Base-by-base conservation (phyloP, 352 stramenopile genomes). In the Globisporangium parvum region DNA sequence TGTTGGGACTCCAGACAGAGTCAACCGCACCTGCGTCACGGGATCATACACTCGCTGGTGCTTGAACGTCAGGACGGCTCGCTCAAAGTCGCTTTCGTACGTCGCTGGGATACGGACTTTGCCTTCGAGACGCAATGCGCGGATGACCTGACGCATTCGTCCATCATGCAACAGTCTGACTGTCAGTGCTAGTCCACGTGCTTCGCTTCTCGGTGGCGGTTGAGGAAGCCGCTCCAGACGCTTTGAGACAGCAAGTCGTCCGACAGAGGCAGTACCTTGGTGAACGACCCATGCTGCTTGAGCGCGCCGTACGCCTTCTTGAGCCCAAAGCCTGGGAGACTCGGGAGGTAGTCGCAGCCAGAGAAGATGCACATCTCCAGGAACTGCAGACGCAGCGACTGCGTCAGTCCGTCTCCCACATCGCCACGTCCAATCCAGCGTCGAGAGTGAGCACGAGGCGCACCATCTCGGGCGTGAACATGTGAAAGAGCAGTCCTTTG, bases 281-380 rank as follows among this genome's bases (percentile, higher is more conserved):
- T 62, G 44, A 76, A 75, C 11, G 71, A 80, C 9, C 84, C 81
- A 48, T 93, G 80, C 53, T 88, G 77, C 45, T 88, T 88, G 20
- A 93, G 68, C 12, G 83, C 66, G 8, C 53, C 57, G 60, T 93
- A 87, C 20, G 84, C 75, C 52, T 82, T 91, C 55, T 92, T 92
- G 31, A 97, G 62, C 0, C 89, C 89, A 55, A 97, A 77, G 2
- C 86, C 82, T 40, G 80, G 66, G 24, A 97, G 77, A 42, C 77
- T 91, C 18, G 80, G 49, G 3, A 95, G 60, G 47, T 97, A 97
- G 61, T 97, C 89, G 66, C 89, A 97, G 2, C 89, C 89, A 20
- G 84, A 93, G 57, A 97, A 81, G 37, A 97, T 94, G 59, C 89
- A 97, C 87, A 96, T 93, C 39, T 93, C 80, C 2, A 93, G 62